Percentiles rank a stretch among this genome's conserved stretches.
Conservation (phyloP, 1,284 basidiomycete species). For the Ceratobasidium theobromae region DNA sequence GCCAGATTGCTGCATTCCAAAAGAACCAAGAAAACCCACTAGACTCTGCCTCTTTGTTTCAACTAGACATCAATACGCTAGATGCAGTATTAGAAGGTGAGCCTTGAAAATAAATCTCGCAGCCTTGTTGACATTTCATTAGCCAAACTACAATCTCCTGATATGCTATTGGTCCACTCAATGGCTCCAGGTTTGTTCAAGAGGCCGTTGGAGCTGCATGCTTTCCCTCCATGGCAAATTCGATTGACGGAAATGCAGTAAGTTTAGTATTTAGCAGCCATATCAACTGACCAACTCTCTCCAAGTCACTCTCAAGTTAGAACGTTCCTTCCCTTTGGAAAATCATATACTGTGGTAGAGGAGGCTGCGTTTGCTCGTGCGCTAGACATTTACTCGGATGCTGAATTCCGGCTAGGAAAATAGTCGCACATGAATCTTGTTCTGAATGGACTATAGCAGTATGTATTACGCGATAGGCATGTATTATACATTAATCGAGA, state of each 20-base stretch:
- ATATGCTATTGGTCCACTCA: slow-evolving; percentile 29
- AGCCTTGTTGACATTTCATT: neutral
- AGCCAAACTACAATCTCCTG: slow-evolving; percentile 30
- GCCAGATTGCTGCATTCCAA: slow-evolving; percentile 29
- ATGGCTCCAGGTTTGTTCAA: slow-evolving; percentile 26
- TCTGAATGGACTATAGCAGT: slow-evolving; percentile 1
- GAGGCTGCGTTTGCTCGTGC: slow-evolving; percentile 21
- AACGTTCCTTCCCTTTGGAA: slow-evolving; percentile 19
- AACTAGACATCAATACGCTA: slow-evolving; percentile 28
- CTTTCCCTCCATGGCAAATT: slow-evolving; percentile 31
- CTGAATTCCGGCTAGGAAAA: slow-evolving; percentile 23
- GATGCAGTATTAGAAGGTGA: slow-evolving; percentile 27
- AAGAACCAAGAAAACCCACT: slow-evolving; percentile 8
- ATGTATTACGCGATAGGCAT: slow-evolving; percentile 4
- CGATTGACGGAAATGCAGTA: slow-evolving; percentile 30
- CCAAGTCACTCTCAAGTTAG: slow-evolving; percentile 30
- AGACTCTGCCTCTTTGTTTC: slow-evolving; percentile 14
- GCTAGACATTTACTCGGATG: slow-evolving; percentile 29
- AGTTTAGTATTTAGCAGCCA: neutral
- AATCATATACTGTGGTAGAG: slow-evolving; percentile 21
- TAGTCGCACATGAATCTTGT: neutral
- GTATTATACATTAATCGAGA: slow-evolving; percentile 18
- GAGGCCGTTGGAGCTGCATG: slow-evolving; percentile 25
- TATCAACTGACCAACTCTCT: neutral
- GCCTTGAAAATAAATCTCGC: neutral